These are phyloP conservation scores for Herpotrichia juniperi DNA, from an alignment of 2,329 filamentous ascomycete species.

Conservation along the genomic window DNA sequence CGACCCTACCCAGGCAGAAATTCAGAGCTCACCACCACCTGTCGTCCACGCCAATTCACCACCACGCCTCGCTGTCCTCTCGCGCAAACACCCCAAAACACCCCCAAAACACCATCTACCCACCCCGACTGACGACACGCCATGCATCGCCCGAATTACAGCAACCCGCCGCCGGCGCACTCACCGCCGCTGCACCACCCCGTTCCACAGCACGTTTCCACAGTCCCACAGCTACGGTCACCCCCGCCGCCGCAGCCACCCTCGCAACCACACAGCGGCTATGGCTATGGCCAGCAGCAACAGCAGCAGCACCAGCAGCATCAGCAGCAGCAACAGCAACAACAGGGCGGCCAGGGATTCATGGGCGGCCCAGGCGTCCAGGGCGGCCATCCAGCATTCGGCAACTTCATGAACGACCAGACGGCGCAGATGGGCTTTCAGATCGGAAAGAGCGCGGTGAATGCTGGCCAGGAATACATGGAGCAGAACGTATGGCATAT, in stretches of 20 bases:
- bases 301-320: constrained; percentile 8
- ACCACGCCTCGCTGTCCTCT: neutral
- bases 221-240: constrained; percentile 94
- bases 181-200: constrained; percentile 96
- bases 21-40: neutral
- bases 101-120: neutral
- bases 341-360: constrained; percentile 17
- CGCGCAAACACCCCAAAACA: neutral
- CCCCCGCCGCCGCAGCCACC: constrained; percentile 80
- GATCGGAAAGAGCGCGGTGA: constrained; percentile 89
- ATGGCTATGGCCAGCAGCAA: constrained; percentile 77
- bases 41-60: neutral
- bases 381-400: constrained; percentile 68
- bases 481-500: constrained; percentile 81
- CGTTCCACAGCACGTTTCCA: constrained; percentile 97
- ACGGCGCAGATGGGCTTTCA: constrained; percentile 94
- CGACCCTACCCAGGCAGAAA: constrained; percentile 7
- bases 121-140: constrained; percentile 32
- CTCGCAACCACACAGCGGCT: constrained; percentile 69
- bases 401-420: constrained; percentile 94
- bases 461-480: constrained; percentile 90
- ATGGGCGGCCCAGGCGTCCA: constrained; percentile 28
- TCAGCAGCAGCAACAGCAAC: no score
- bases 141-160: constrained; percentile 89
- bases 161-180: constrained; percentile 70